Base-by-base conservation (phyloP, 2,329 filamentous ascomycete species). In the Botryosphaeria agaves region DNA sequence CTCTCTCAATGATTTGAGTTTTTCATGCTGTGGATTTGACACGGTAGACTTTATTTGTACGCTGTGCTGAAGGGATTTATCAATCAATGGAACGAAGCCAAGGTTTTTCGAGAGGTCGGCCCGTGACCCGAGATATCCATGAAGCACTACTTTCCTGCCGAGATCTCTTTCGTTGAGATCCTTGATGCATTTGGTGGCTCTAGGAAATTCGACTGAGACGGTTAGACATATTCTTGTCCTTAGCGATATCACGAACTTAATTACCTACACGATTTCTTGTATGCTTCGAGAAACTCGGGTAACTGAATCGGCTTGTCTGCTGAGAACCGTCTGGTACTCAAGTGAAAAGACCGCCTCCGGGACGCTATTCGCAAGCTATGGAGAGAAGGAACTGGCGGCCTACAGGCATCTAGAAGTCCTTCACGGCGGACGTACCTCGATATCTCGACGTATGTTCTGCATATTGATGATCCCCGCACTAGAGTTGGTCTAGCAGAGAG, bases 111-210 rank as follows among this genome's bases (percentile, higher is more conserved):
- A 72, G 14, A 84, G 59, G 41, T 80, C 71, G 36, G 71, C 66
- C 18, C 72, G 65, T 35, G 70, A 71, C 16, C 72, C 71, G 1
- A 93, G 52, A 41, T 85, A 89, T 14, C 85, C 85, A 48, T 74
- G 64, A 1, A 80, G 49, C 0, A 61, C 59, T 18, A 78, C 61
- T 14, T 54, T 44, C 5, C 58, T 27, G 21, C 49, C 50, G 14
- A 38, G 35, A 11, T 19, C 23, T 14, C 18, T 12, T 17, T 31
- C 18, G 7, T 30, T 28, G 9, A 44, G 38, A 32, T 35, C 27
- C 40, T 32, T 32, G 44, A 43, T 37, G 52, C 55, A 52, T 47
- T 48, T 14, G n/a, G 52, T 61, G 15, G 58, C 53, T 12, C 50
- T 31, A 2, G 62, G 59, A 26, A 66, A 66, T 26, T 52, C 45